phyloP scores from a whole-genome alignment of 352 stramenopile species.

The Phytopythium helicoides region DNA sequence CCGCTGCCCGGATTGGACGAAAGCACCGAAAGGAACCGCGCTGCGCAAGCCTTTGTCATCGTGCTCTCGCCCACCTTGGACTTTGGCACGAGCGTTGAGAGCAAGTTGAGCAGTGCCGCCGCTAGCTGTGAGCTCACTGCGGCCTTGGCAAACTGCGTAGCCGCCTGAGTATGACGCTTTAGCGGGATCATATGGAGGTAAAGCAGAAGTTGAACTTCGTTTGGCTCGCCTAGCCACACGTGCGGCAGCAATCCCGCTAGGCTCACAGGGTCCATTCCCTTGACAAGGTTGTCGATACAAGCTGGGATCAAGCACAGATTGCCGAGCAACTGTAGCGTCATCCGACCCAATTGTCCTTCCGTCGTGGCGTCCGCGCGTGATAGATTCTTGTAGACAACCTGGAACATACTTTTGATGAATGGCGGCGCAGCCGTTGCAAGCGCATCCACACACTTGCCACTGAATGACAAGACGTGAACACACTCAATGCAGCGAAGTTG shows the following conservation, averaged over 20 bases:
- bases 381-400: slow-evolving; percentile 83
- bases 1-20: slow-evolving; percentile 84
- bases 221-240: slow-evolving; percentile 76
- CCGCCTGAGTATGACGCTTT: slow-evolving; percentile 83
- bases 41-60: slow-evolving; percentile 80
- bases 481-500: slow-evolving; percentile 85
- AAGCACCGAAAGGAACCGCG: slow-evolving; percentile 77
- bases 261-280: slow-evolving; percentile 80
- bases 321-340: slow-evolving; percentile 78
- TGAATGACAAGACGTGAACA: slow-evolving; percentile 87
- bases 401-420: slow-evolving; percentile 85
- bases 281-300: slow-evolving; percentile 86
- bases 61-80: slow-evolving; percentile 77
- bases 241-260: slow-evolving; percentile 69
- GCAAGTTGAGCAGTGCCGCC: slow-evolving; percentile 74
- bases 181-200: slow-evolving; percentile 88
- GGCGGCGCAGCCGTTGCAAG: slow-evolving; percentile 72
- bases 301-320: slow-evolving; percentile 85
- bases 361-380: slow-evolving; percentile 75
- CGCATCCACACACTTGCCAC: slow-evolving; percentile 71
- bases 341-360: slow-evolving; percentile 73
- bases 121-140: slow-evolving; percentile 77
- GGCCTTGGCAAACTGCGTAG: slow-evolving; percentile 81
- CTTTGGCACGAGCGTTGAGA: slow-evolving; percentile 79
- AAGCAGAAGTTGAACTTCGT: slow-evolving; percentile 78